A percentile compares a stretch with the other conserved stretches of the same genome.
phyloP scores from a whole-genome alignment of 176 grass and related monocot genomes.

The Raddia guianensis region DNA sequence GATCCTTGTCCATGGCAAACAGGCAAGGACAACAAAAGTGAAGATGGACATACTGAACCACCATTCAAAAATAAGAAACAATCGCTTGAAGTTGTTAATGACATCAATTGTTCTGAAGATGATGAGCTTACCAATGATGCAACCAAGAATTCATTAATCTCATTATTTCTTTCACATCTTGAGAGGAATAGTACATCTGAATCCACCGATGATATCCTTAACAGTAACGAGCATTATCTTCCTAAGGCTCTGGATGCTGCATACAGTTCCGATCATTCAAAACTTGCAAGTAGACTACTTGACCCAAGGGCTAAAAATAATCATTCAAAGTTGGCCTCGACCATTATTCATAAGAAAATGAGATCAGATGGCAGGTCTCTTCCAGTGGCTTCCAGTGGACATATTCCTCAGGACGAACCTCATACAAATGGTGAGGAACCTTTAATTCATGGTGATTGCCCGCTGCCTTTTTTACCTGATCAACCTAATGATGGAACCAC shows the following conservation, averaged over 20 bases:
- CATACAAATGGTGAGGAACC: conserved; percentile 31
- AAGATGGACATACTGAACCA: conserved; percentile 34
- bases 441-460: conserved; percentile 46
- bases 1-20: conserved; percentile 55
- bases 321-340: conserved; percentile 27
- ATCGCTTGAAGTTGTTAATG: conserved; percentile 38
- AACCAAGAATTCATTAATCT: conserved; percentile 83
- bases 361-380: conserved; percentile 38
- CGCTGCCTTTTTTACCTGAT: conserved; percentile 12
- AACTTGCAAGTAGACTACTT: conserved; percentile 40
- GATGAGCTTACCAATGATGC: conserved; percentile 47
- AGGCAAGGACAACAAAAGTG: conserved; percentile 49
- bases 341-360: conserved; percentile 39
- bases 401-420: conserved; percentile 33
- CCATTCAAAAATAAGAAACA: conserved; percentile 46
- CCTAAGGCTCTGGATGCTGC: conserved; percentile 51
- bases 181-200: conserved; percentile 70
- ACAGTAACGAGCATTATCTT: conserved; percentile 62
- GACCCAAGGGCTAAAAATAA: conserved; percentile 38
- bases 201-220: conserved; percentile 65
- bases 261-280: conserved; percentile 46
- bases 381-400: conserved; percentile 30
- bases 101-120: conserved; percentile 41
- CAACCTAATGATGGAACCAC: conserved; percentile 41
- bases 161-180: conserved; percentile 97